Percentiles rank a stretch among this genome's conserved stretches.
Evolutionary conservation across 2,329 filamentous ascomycete species (phyloP).

Genomic region (Leptodontidium sp.): DNA sequence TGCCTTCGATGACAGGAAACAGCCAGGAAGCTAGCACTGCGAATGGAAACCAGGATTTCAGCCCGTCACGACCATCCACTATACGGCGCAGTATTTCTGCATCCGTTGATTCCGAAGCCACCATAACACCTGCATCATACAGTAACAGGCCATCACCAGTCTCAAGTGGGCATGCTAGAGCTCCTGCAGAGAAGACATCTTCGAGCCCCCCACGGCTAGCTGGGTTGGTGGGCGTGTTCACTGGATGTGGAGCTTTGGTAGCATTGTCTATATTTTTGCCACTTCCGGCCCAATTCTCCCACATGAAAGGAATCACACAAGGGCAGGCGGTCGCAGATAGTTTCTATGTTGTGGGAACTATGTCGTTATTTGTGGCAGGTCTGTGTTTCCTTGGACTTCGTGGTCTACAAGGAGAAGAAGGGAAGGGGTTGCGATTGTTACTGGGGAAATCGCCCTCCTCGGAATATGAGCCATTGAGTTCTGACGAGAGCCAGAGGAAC

Average conservation of each 20-base stretch:
- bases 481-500: constrained; percentile 12
- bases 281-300: constrained; percentile 80
- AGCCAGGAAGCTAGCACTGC: constrained; percentile 38
- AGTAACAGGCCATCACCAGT: constrained; percentile 30
- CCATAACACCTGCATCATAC: constrained; percentile 73
- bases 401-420: constrained; percentile 74
- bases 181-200: constrained; percentile 37
- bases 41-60: constrained; percentile 30
- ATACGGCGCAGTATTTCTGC: constrained; percentile 66
- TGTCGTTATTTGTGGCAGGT: constrained; percentile 76
- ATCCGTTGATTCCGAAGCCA: constrained; percentile 77
- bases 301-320: constrained; percentile 74
- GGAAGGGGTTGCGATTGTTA: constrained; percentile 73
- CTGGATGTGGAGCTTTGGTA: constrained; percentile 88
- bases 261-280: constrained; percentile 86
- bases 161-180: constrained; percentile 27
- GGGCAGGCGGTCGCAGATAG: constrained; percentile 80
- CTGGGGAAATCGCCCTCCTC: constrained; percentile 49
- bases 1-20: constrained; percentile 73
- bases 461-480: constrained; percentile 32
- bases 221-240: constrained; percentile 90
- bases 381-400: constrained; percentile 83
- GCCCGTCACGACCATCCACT: constrained; percentile 40
- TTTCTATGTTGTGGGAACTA: constrained; percentile 83
- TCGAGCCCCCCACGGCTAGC: constrained; percentile 72